These are phyloP conservation scores for Houttuynia cordata DNA, from an alignment of 164 flowering plant species.

Conservation along the genomic window DNA sequence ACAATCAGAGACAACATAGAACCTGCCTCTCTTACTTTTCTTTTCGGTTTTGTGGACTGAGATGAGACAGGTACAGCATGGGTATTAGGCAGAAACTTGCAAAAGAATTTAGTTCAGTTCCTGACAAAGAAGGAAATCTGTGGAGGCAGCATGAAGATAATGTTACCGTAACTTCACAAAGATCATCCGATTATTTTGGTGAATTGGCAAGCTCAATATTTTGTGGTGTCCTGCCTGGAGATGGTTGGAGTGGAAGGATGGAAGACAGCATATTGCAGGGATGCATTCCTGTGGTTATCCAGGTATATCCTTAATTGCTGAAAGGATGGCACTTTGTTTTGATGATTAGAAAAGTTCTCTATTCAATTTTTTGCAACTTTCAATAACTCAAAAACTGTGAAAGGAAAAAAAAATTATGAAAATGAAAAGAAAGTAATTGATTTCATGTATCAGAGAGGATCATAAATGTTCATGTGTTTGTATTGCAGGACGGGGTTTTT, in stretches of 20 bases:
- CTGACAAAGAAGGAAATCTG: slow-evolving; percentile 78
- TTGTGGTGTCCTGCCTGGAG: slow-evolving; percentile 97
- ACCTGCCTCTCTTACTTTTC: not conserved
- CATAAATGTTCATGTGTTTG: not conserved
- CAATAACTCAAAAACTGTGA: too few species aligned
- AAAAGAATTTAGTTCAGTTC: slow-evolving; percentile 81
- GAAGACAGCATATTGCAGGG: slow-evolving; percentile 95
- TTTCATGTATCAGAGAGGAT: not conserved
- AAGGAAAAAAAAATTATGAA: not conserved
- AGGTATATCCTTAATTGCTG: slow-evolving; percentile 34
- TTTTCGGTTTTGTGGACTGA: not conserved
- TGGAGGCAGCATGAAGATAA: slow-evolving; percentile 76
- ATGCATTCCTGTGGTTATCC: slow-evolving; percentile 94
- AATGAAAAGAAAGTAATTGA: not conserved
- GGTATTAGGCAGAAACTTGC: slow-evolving; percentile 91
- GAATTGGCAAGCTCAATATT: slow-evolving; percentile 69
- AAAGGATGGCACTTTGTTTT: not conserved
- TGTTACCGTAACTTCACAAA: slow-evolving; percentile 68
- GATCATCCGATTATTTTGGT: slow-evolving; percentile 47
- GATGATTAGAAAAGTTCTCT: not conserved
- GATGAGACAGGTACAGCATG: slow-evolving; percentile 81
- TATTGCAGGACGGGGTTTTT: slow-evolving; percentile 76
- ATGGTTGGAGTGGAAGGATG: slow-evolving; percentile 99
- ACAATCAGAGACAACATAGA: not conserved
- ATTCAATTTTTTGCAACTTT: not conserved